Evolutionary conservation across 345 rosid species (phyloP).

Genomic region (Salix suchowensis): DNA sequence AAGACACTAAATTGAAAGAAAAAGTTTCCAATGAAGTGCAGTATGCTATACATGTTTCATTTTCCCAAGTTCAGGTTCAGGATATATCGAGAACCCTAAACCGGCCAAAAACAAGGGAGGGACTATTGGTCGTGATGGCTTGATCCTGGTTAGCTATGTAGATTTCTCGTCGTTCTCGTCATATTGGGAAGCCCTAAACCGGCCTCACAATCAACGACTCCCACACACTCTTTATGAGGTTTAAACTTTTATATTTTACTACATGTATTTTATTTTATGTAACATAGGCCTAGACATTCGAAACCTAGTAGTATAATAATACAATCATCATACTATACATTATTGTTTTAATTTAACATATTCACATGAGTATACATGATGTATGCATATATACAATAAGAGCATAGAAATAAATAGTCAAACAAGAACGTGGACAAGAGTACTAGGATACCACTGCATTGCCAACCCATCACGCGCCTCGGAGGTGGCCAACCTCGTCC

Average conservation of each 20-base stretch:
- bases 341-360: not conserved
- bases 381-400: not conserved
- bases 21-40: too few relatives aligned
- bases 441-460: constrained; percentile 6
- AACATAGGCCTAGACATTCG: not conserved
- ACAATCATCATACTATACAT: not conserved
- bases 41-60: too few relatives aligned
- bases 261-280: not conserved
- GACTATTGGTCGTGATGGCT: constrained; percentile 40
- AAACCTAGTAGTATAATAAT: not conserved
- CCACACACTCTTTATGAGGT: not conserved
- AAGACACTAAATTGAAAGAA: too few relatives aligned
- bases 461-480: constrained; percentile 68
- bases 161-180: constrained; percentile 36
- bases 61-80: too few relatives aligned
- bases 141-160: constrained; percentile 25
- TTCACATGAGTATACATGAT: not conserved
- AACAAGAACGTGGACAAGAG: constrained; percentile 41
- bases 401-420: constrained; percentile 28
- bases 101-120: too few relatives aligned
- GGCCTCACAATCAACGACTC: not conserved
- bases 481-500: constrained; percentile 48
- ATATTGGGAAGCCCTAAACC: constrained; percentile 21
- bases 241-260: not conserved
- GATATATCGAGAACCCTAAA: too few relatives aligned